Evolutionary conservation across 148 eudicot species (phyloP), one percentile per base, ranked within the genome.

Genomic region (Fagopyrum homotropicum): DNA sequence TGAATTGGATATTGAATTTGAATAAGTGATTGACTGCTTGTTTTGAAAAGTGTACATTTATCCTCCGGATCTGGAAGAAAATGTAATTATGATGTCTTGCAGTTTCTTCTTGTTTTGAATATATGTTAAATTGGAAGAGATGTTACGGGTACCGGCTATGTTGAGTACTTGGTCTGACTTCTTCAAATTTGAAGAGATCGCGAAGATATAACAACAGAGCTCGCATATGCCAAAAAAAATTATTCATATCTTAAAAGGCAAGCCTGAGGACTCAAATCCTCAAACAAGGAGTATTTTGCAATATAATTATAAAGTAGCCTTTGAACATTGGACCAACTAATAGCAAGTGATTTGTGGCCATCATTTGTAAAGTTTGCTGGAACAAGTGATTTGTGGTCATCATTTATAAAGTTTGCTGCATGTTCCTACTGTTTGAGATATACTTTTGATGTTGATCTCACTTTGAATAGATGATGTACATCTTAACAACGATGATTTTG

Each of bases 241-340:
- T 22, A 26, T 60, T 6, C 66, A 22, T 22, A 64, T 64, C 46
- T 22, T 30, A 3, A 6, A 64, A 64, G 12, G 68, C 46, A 40
- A 17, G n/a, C 35, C 40, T 64, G 17, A 64, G 70, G 70, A 45
- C 70, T 64, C 17, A 64, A 35, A 12, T 1, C 26, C 26, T 22
- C 26, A 22, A 22, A 22, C 26, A 64, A 64, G n/a, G 70, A 11
- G 16, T 40, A 64, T 35, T 5, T 35, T 64, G 5, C 8, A 14
- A 8, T 64, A 14, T 64, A 64, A 40, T 64, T 64, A 40, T 64
- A 64, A 59, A 14, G 26, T 61, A 64, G 46, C 40, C 6, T 35
- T 40, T 63, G 45, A 35, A 7, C 46, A 11, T 64, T 64, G 70
- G 70, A 64, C 70, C 46, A 64, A 45, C 68, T 64, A 64, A 22